These are phyloP conservation scores for Mycena latifolia DNA, from an alignment of 768 basidiomycete species.

Conservation along the genomic window DNA sequence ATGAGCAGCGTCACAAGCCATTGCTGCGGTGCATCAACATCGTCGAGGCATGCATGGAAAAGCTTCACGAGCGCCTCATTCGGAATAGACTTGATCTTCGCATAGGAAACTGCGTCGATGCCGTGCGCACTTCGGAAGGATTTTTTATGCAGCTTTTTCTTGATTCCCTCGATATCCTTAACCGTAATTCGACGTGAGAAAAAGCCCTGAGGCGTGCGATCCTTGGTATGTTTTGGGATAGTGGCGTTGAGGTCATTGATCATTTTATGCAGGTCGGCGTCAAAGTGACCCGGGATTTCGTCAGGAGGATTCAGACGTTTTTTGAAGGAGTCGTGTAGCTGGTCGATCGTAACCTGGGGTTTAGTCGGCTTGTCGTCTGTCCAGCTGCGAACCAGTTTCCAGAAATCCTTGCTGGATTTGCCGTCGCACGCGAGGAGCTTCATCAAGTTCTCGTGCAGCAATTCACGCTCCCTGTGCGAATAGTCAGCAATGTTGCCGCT, in stretches of 20 bases:
- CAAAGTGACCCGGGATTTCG: no score
- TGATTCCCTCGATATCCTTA: not conserved
- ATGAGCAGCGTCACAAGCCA: not conserved
- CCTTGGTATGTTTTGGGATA: not conserved
- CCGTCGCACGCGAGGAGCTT: no score
- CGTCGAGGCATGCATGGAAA: not conserved
- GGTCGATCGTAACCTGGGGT: no score
- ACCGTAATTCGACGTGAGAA: not conserved
- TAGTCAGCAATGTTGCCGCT: no score
- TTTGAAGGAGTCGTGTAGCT: no score
- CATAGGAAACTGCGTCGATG: slow-evolving; percentile 4
- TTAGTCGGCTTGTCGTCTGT: no score
- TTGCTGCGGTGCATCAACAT: not conserved
- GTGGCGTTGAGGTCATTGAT: no score
- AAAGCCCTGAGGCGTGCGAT: not conserved
- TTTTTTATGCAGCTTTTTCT: not conserved
- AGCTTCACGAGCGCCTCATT: slow-evolving; percentile 3
- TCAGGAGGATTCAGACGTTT: not conserved
- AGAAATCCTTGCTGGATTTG: no score
- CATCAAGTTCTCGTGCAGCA: no score
- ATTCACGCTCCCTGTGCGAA: no score
- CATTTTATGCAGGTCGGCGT: no score
- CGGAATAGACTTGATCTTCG: slow-evolving; percentile 6
- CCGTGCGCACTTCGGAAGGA: not conserved
- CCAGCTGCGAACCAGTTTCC: no score